Conservation (phyloP, 176 grass and related monocot species). For the Lolium rigidum region DNA sequence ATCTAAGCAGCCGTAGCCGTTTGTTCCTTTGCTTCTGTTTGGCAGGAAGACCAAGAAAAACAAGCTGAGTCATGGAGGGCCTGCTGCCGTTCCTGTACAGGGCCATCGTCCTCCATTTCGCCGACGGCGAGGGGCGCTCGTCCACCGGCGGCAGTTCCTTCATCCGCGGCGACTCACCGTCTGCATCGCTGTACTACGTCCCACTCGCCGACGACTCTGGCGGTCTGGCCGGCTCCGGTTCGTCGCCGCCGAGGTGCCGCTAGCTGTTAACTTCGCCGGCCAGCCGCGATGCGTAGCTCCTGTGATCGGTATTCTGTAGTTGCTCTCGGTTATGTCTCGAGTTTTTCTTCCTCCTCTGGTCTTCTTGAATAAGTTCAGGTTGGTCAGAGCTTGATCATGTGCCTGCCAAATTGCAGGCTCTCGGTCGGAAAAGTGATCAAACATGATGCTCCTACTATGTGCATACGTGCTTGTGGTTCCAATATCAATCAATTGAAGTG, state of each 20-base stretch:
- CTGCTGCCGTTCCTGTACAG: slow-evolving; percentile 71
- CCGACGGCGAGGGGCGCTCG: slow-evolving; percentile 43
- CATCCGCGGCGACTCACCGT: slow-evolving; percentile 44
- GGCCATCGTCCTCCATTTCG: slow-evolving; percentile 56
- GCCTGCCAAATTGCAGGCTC: too few relatives aligned
- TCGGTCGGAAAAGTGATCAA: too few relatives aligned
- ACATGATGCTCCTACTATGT: too few relatives aligned
- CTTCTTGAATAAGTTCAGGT: too few relatives aligned
- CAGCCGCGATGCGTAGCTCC: slow-evolving; percentile 24
- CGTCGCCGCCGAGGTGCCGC: not conserved
- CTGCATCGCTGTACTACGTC: slow-evolving; percentile 29
- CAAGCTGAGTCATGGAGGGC: slow-evolving; percentile 50
- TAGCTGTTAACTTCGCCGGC: slow-evolving; percentile 31
- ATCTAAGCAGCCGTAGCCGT: too few relatives aligned
- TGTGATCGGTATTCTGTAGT: not conserved
- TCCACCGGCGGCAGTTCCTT: slow-evolving; percentile 42
- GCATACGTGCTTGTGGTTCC: too few relatives aligned
- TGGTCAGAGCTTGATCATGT: too few relatives aligned
- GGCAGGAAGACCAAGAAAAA: not conserved
- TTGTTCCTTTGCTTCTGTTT: not conserved
- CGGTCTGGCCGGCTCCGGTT: too few relatives aligned
- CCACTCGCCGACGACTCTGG: slow-evolving; percentile 44
- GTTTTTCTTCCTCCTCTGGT: too few relatives aligned
- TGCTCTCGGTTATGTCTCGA: too few relatives aligned
- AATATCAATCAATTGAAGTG: too few relatives aligned